Conservation (phyloP, 1,139 yeast species). For the Nakaseomyces glabratus region DNA sequence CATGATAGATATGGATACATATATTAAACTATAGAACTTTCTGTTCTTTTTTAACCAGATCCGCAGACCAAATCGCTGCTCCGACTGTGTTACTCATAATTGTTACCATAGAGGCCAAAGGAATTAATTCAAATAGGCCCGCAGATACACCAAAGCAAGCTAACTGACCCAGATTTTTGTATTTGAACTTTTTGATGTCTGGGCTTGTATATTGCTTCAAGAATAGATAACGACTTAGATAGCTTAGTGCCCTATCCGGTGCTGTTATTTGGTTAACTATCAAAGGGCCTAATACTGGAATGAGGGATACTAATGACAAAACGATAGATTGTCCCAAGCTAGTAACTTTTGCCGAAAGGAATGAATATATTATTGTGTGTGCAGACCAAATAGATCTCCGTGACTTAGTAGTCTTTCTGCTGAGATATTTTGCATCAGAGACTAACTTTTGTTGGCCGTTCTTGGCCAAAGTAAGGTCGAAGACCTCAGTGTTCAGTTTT, state of each 20-base stretch:
- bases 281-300: constrained; percentile 28
- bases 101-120: constrained; percentile 26
- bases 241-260: constrained; percentile 22
- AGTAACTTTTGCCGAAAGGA: constrained; percentile 8
- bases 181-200: constrained; percentile 15
- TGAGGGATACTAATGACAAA: constrained; percentile 14
- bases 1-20: constrained; percentile 1
- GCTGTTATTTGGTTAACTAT: constrained; percentile 21
- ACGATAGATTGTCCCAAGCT: constrained; percentile 7
- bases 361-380: constrained; percentile 7
- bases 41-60: constrained; percentile 11
- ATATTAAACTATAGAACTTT: neutral
- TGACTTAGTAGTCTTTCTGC: constrained; percentile 8
- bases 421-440: constrained; percentile 14
- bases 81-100: constrained; percentile 28
- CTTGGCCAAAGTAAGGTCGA: constrained; percentile 22
- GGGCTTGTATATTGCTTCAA: constrained; percentile 12
- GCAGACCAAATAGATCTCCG: constrained; percentile 5
- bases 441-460: constrained; percentile 18
- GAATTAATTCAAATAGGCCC: constrained; percentile 28
- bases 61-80: constrained; percentile 22
- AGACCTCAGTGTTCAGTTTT: constrained; percentile 19
- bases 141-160: constrained; percentile 29
- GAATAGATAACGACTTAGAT: constrained; percentile 18
- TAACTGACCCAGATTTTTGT: constrained; percentile 22